Base-by-base conservation (phyloP, 1,284 basidiomycete species). In the Ganoderma leucocontextum region DNA sequence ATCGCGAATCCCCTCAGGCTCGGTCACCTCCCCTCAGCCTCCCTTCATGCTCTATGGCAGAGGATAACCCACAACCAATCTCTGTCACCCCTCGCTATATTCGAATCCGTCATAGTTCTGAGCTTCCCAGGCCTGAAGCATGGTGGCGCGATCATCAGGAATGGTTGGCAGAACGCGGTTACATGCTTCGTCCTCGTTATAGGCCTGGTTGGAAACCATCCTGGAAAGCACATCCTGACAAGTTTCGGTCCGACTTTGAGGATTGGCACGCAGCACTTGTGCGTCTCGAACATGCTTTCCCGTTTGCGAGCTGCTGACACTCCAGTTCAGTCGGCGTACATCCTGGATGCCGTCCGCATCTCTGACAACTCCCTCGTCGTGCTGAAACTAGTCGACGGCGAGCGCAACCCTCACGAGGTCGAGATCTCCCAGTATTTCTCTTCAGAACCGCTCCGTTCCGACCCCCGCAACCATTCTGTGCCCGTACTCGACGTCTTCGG, bases 401-500 rank as follows among this genome's bases (percentile, higher is more conserved):
- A 36, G 39, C 35, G 33, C 12, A 8, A 44, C 17, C 42, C 39
- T 13, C 13, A 15, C 22, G 75, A 78, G 57, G 47, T 71, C 29
- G 63, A 62, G 2, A 72, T 79, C 6, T 63, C 41, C 33, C 39
- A 38, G 33, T 67, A 47, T 10, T 7, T 47, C 9, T 47, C 44
- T 22, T n/a, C 69, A 4, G 68, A 70, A 17, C 68, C 63, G 0
- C 62, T 75, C 7, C 57, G 25, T 0, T 60, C 68, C 1, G 70
- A 79, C 52, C 69, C 77, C 4, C 60, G 63, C 13, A 80, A 80
- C 47, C 79, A 79, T 59, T 73, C 66, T 29, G 73, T 74, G 0
- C 78, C 75, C 0, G 33, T 80, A 4, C 62, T 78, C 25, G 78
- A 78, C 0, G 53, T 70, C 0, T 63, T 80, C 42, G 22, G 42